phyloP scores from a whole-genome alignment of 345 rosid genomes.

The Draba incana region DNA sequence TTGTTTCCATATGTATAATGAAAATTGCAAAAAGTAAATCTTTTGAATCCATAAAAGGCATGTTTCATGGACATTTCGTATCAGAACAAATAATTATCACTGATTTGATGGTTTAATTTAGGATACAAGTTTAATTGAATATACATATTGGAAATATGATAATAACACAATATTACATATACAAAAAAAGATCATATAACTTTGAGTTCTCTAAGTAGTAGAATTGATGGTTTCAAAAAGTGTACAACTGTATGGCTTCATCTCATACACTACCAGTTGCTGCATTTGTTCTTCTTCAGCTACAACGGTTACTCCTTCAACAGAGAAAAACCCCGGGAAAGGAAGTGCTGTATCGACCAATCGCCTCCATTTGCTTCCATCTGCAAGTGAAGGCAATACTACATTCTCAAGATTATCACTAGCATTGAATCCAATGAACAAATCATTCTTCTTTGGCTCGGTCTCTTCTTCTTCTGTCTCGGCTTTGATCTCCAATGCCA shows the following conservation, averaged over 20 bases:
- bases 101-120: slow-evolving; percentile 1
- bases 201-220: slow-evolving; percentile 41
- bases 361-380: slow-evolving; percentile 67
- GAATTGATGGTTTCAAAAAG: slow-evolving; percentile 66
- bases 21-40: not conserved
- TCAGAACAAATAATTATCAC: not conserved
- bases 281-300: slow-evolving; percentile 45
- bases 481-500: slow-evolving; percentile 71
- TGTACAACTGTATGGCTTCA: slow-evolving; percentile 82
- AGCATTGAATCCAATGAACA: slow-evolving; percentile 73
- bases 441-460: slow-evolving; percentile 46
- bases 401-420: slow-evolving; percentile 50
- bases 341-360: slow-evolving; percentile 85
- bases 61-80: slow-evolving; percentile 1
- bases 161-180: slow-evolving; percentile 20
- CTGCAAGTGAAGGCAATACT: slow-evolving; percentile 55
- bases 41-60: slow-evolving; percentile 28
- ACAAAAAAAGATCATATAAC: slow-evolving; percentile 6
- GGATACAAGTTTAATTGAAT: slow-evolving; percentile 6
- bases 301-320: slow-evolving; percentile 53
- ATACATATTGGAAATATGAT: slow-evolving; percentile 13
- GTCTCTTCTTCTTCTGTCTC: slow-evolving; percentile 43
- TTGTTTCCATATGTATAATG: slow-evolving; percentile 19
- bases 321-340: slow-evolving; percentile 78
- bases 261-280: slow-evolving; percentile 56